A percentile compares a stretch with the other conserved stretches of the same genome.
Evolutionary conservation across 176 grass and related monocot genomes (phyloP).

Genomic region (Guadua angustifolia): DNA sequence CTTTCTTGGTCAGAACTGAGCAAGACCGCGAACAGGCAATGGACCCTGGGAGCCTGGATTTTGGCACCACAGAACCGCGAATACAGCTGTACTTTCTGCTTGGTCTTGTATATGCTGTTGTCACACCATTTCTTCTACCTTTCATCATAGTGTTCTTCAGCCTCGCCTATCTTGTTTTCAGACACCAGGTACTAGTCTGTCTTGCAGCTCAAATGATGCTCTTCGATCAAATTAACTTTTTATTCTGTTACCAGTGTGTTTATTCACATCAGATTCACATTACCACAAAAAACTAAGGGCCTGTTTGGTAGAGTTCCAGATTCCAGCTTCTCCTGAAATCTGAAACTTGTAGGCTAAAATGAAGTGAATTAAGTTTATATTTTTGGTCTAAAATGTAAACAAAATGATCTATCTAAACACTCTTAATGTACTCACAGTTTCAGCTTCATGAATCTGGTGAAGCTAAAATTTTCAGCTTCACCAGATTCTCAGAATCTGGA

Average conservation of each 20-base stretch:
- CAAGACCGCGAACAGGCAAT: conserved; percentile 82
- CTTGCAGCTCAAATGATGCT: conserved; percentile 25
- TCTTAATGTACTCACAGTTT: too few relatives aligned
- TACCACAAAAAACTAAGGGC: conserved; percentile 12
- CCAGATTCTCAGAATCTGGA: too few relatives aligned
- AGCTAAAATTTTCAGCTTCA: too few relatives aligned
- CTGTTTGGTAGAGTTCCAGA: too few relatives aligned
- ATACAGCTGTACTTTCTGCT: conserved; percentile 95
- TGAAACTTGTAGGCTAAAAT: too few relatives aligned
- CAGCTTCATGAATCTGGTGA: too few relatives aligned
- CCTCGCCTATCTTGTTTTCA: conserved; percentile 88
- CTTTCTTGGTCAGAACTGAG: conserved; percentile 92
- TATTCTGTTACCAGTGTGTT: conserved; percentile 20
- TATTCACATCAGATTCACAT: conserved; percentile 4
- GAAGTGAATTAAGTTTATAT: too few relatives aligned
- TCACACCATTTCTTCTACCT: conserved; percentile 89
- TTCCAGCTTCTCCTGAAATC: too few relatives aligned
- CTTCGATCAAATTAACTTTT: not conserved
- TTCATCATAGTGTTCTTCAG: conserved; percentile 92
- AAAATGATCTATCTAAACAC: too few relatives aligned
- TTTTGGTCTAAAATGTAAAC: too few relatives aligned
- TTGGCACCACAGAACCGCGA: conserved; percentile 76
- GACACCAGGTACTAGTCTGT: conserved; percentile 77
- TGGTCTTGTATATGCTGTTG: conserved; percentile 85
- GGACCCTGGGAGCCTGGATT: conserved; percentile 90